Conservation (phyloP, 768 basidiomycete genomes). For the Phlebiopsis flavidoalba region DNA sequence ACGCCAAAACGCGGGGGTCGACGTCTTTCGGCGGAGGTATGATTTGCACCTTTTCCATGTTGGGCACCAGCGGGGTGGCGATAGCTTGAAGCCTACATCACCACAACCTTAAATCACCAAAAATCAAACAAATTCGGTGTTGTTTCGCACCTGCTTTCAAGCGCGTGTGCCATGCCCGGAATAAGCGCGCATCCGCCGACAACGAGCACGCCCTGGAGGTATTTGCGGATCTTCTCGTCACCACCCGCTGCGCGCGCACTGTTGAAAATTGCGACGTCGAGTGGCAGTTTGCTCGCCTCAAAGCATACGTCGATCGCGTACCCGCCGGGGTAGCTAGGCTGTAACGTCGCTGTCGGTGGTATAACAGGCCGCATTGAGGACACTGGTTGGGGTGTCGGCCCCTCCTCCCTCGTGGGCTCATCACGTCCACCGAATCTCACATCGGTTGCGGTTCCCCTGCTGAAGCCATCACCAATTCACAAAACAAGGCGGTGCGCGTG, state of each 20-base stretch:
- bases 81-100: conserved; percentile 67
- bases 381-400: background rate
- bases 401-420: conserved; percentile 36
- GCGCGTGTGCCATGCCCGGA: conserved; percentile 78
- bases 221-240: conserved; percentile 86
- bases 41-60: conserved; percentile 86
- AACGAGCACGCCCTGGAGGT: conserved; percentile 81
- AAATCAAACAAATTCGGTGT: background rate
- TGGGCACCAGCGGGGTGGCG: conserved; percentile 73
- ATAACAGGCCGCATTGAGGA: background rate
- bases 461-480: background rate
- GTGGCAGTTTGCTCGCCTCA: conserved; percentile 85
- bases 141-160: conserved; percentile 72
- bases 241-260: conserved; percentile 83
- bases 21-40: conserved; percentile 93
- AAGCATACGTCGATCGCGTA: conserved; percentile 71
- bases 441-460: conserved; percentile 33
- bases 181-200: conserved; percentile 81
- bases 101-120: background rate
- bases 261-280: conserved; percentile 92
- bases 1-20: conserved; percentile 83
- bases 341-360: background rate
- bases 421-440: conserved; percentile 45
- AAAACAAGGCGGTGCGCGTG: conserved; percentile 5
- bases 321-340: conserved; percentile 31